phyloP scores from a whole-genome alignment of 345 rosid genomes.

The Citrus cavaleriei region DNA sequence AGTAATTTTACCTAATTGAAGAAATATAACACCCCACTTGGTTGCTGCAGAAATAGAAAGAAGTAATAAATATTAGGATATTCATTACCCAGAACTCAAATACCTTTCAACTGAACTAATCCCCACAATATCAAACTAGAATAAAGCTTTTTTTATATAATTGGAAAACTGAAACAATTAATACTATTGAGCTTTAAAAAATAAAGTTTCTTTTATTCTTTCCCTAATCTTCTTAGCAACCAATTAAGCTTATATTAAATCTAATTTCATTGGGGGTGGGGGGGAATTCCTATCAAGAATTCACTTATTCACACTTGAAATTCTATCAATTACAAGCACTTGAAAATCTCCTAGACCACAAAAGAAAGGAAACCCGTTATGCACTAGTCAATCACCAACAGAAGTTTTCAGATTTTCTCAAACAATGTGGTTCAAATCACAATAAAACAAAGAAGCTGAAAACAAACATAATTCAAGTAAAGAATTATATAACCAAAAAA shows the following conservation, averaged over 20 bases:
- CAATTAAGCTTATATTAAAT: background rate
- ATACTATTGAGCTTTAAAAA: background rate
- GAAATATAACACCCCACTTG: background rate
- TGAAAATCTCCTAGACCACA: background rate
- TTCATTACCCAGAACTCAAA: background rate
- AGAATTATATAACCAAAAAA: background rate
- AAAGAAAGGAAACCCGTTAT: background rate
- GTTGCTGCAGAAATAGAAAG: background rate
- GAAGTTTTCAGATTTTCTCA: background rate
- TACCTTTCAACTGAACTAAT: background rate
- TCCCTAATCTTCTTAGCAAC: background rate
- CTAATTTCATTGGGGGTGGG: background rate
- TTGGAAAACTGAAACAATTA: background rate
- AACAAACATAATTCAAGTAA: slow-evolving; percentile 7
- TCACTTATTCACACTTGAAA: background rate
- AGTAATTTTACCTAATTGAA: background rate
- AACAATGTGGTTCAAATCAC: background rate
- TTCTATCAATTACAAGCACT: background rate
- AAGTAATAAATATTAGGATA: background rate
- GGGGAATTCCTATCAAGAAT: background rate
- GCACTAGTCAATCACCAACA: background rate
- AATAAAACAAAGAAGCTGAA: background rate
- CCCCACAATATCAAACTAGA: background rate
- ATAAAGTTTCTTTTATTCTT: background rate
- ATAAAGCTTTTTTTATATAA: background rate